A percentile compares a stretch with the other conserved stretches of the same genome.
phyloP scores from a whole-genome alignment of 768 basidiomycete genomes.

The Pleurotus ostreatus region DNA sequence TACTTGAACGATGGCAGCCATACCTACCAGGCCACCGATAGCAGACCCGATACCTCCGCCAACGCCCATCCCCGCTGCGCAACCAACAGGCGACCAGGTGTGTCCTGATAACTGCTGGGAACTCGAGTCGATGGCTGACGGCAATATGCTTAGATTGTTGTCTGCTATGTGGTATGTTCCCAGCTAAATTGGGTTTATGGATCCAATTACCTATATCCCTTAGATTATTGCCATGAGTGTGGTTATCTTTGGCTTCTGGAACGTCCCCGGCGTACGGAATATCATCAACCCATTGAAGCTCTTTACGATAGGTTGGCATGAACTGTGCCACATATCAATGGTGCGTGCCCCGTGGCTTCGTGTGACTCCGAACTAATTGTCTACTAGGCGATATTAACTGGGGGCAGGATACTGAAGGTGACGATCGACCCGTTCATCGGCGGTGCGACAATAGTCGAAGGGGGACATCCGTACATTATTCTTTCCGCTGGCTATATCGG shows the following conservation, averaged over 20 bases:
- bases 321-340: slow-evolving; percentile 77
- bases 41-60: slow-evolving; percentile 39
- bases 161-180: slow-evolving; percentile 67
- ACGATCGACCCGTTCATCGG: slow-evolving; percentile 84
- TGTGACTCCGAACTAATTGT: not conserved
- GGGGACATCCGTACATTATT: slow-evolving; percentile 68
- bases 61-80: slow-evolving; percentile 31
- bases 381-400: slow-evolving; percentile 68
- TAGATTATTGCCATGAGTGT: slow-evolving; percentile 85
- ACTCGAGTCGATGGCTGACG: slow-evolving; percentile 11
- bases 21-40: slow-evolving; percentile 34
- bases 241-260: slow-evolving; percentile 85
- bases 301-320: slow-evolving; percentile 87
- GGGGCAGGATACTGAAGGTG: slow-evolving; percentile 73
- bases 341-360: slow-evolving; percentile 36
- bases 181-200: slow-evolving; percentile 5
- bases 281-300: slow-evolving; percentile 83
- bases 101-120: slow-evolving; percentile 18
- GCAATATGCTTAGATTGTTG: slow-evolving; percentile 49
- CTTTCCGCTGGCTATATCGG: slow-evolving; percentile 81
- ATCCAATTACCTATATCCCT: slow-evolving; percentile 7
- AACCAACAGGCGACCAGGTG: slow-evolving; percentile 72
- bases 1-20: slow-evolving; percentile 18
- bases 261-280: slow-evolving; percentile 74
- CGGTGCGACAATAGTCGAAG: slow-evolving; percentile 73